Percentiles rank a stretch among this genome's conserved stretches.
Evolutionary conservation across 139 green algal species (phyloP).

Genomic region (Trebouxia sp.): DNA sequence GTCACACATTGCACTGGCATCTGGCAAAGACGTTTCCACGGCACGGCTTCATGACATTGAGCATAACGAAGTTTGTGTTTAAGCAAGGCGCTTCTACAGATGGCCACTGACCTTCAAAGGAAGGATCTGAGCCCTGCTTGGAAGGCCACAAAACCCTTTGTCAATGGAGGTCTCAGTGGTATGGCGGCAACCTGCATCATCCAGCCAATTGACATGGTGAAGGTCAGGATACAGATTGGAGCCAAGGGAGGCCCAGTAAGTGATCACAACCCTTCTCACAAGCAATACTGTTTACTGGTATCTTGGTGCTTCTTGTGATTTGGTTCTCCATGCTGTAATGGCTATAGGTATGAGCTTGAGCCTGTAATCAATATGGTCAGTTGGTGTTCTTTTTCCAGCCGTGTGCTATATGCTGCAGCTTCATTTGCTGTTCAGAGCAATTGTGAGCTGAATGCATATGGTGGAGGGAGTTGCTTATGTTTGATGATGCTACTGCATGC

Average conservation of each 20-base stretch:
- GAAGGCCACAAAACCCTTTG: conserved; percentile 92
- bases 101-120: conserved; percentile 16
- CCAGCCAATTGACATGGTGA: conserved; percentile 98
- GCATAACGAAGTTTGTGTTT: background rate
- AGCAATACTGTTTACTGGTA: background rate
- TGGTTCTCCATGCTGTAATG: background rate
- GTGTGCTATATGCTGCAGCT: too few species aligned
- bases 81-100: background rate
- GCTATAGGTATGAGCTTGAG: background rate
- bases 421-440: too few species aligned
- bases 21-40: background rate
- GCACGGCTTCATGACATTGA: background rate
- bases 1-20: too few species aligned
- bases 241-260: conserved; percentile 83
- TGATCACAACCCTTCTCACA: background rate
- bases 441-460: too few species aligned
- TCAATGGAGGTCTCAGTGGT: conserved; percentile 91
- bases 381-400: too few species aligned
- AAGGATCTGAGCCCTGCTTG: conserved; percentile 56
- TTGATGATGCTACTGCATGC: too few species aligned
- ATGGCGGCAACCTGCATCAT: conserved; percentile 80
- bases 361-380: too few species aligned
- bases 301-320: background rate
- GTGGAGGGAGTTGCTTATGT: too few species aligned
- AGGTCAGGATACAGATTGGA: conserved; percentile 96